These are phyloP conservation scores for Lachancea meyersii DNA, from an alignment of 805 yeast genomes.

Conservation along the genomic window DNA sequence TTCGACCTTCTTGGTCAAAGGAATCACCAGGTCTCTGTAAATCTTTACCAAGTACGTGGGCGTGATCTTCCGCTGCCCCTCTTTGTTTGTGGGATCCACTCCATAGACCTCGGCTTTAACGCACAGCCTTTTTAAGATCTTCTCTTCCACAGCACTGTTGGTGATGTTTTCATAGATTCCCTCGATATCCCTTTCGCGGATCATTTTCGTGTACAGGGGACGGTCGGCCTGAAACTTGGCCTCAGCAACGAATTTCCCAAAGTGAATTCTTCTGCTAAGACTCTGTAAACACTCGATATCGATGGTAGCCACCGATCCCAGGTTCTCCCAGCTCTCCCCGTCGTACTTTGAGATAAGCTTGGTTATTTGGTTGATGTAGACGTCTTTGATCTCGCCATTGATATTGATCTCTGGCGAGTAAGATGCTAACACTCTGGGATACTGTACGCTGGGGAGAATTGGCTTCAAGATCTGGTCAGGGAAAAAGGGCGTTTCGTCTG, in stretches of 20 bases:
- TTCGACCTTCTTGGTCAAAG: conserved; percentile 91
- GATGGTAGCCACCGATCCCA: conserved; percentile 77
- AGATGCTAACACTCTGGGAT: conserved; percentile 72
- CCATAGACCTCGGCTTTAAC: conserved; percentile 85
- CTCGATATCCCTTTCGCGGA: conserved; percentile 53
- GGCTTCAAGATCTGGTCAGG: conserved; percentile 59
- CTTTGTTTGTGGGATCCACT: conserved; percentile 73
- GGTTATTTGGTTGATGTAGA: conserved; percentile 67
- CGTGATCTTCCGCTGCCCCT: conserved; percentile 68
- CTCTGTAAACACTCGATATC: conserved; percentile 88
- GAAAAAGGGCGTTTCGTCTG: conserved; percentile 89
- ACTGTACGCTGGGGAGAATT: conserved; percentile 71
- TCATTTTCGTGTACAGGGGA: conserved; percentile 57
- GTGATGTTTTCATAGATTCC: conserved; percentile 82
- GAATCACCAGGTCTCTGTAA: conserved; percentile 84
- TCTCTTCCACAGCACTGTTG: conserved; percentile 77
- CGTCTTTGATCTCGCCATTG: conserved; percentile 58
- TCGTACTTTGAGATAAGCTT: conserved; percentile 60
- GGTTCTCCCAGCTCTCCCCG: conserved; percentile 77
- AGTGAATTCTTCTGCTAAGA: conserved; percentile 85
- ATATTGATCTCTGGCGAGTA: conserved; percentile 71
- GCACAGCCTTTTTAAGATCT: conserved; percentile 69
- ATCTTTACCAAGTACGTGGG: conserved; percentile 78
- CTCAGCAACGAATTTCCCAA: conserved; percentile 97
- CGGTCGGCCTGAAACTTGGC: conserved; percentile 73